phyloP scores from a whole-genome alignment of 371 early-diverging fungal species.

The Capillidium rhysosporum region DNA sequence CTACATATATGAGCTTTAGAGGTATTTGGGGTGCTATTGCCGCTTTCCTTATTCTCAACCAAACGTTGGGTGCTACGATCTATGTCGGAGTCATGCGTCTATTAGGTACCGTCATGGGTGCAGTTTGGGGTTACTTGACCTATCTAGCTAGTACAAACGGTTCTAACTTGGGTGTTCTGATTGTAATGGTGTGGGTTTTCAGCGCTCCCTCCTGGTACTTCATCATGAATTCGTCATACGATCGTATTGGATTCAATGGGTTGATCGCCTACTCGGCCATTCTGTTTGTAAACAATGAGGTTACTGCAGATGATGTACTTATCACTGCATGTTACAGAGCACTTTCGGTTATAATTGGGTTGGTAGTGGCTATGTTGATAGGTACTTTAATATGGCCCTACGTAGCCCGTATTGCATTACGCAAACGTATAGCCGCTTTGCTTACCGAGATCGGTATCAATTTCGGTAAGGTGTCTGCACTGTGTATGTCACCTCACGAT shows the following conservation, averaged over 20 bases:
- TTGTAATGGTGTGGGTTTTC: slow-evolving; percentile 3
- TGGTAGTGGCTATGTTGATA: slow-evolving; percentile 24
- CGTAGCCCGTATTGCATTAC: slow-evolving; percentile 29
- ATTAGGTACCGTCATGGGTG: slow-evolving; percentile 1
- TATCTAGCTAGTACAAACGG: neutral
- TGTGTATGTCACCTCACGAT: slow-evolving; percentile 10
- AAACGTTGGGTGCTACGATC: slow-evolving; percentile 1
- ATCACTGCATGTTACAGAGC: slow-evolving; percentile 14
- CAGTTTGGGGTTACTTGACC: slow-evolving; percentile 4
- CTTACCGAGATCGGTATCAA: slow-evolving; percentile 15
- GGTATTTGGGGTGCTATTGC: slow-evolving; percentile 6
- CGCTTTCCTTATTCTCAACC: neutral
- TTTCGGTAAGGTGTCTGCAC: slow-evolving; percentile 13
- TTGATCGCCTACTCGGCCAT: neutral
- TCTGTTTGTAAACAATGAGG: neutral
- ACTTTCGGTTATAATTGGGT: slow-evolving; percentile 27
- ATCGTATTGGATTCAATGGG: neutral
- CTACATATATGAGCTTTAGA: neutral
- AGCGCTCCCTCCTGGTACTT: neutral
- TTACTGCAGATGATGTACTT: neutral
- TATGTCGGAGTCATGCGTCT: slow-evolving; percentile 1
- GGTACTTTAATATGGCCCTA: slow-evolving; percentile 37
- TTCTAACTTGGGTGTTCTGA: neutral
- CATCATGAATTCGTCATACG: neutral
- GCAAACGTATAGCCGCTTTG: slow-evolving; percentile 19